Percentiles rank a stretch among this genome's conserved stretches.
Evolutionary conservation across 2,329 filamentous ascomycete genomes (phyloP).

Genomic region (Paecilomyces fulvus): DNA sequence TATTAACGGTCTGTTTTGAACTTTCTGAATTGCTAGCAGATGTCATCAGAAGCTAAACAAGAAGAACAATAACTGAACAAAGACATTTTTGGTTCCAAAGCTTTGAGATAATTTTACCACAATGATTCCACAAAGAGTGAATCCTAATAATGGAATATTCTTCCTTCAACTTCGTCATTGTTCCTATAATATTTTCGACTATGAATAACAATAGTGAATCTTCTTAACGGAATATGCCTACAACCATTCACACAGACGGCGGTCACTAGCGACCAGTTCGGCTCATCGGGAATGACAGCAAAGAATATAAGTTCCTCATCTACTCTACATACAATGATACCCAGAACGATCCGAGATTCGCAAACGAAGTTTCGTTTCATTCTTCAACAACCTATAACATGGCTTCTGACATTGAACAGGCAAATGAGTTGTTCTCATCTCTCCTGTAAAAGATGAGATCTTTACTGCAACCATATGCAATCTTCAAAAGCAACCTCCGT

Average conservation of each 20-base stretch:
- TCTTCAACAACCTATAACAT: no score
- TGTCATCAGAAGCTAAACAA: no score
- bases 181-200: no score
- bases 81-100: neutral
- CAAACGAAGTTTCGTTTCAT: no score
- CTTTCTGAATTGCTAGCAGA: no score
- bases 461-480: neutral
- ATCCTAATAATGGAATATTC: neutral
- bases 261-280: neutral
- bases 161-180: no score
- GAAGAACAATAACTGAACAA: neutral
- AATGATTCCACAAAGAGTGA: neutral
- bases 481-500: neutral
- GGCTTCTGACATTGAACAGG: no score
- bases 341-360: no score
- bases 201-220: neutral
- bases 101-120: neutral
- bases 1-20: no score
- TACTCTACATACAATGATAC: neutral
- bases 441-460: neutral
- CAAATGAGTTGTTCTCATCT: neutral
- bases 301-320: neutral
- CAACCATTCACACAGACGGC: neutral
- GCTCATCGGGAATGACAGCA: neutral
- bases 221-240: neutral